A percentile compares a stretch with the other conserved stretches of the same genome.
These are phyloP conservation scores for Phytopythium sindhum DNA, from an alignment of 352 stramenopile genomes.

Conservation along the genomic window DNA sequence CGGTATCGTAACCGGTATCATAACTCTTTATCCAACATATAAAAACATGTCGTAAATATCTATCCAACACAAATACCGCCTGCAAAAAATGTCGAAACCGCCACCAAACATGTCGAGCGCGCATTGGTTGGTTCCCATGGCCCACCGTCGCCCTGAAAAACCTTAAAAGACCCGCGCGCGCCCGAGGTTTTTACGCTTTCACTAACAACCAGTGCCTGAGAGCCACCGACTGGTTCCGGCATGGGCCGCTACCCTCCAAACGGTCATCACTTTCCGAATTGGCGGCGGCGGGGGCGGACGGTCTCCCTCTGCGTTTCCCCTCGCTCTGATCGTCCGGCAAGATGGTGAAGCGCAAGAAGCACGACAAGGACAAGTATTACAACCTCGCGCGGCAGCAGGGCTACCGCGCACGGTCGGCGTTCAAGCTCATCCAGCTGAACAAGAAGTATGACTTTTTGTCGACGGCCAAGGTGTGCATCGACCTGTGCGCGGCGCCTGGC, in stretches of 20 bases:
- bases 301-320: background rate
- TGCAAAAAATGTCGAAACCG: too few relatives aligned
- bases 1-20: background rate
- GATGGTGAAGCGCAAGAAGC: constrained; percentile 97
- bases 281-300: background rate
- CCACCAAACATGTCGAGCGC: background rate
- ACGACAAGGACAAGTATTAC: constrained; percentile 99
- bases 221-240: background rate
- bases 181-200: too few relatives aligned
- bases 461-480: constrained; percentile 96
- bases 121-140: background rate
- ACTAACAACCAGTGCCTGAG: background rate
- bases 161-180: too few relatives aligned
- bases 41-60: too few relatives aligned
- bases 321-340: background rate
- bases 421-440: constrained; percentile 99
- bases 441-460: constrained; percentile 98
- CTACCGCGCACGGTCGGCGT: constrained; percentile 97
- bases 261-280: constrained; percentile 8
- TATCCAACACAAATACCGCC: too few relatives aligned
- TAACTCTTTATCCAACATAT: too few relatives aligned
- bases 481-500: constrained; percentile 98
- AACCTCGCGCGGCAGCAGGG: constrained; percentile 98
- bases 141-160: too few relatives aligned
- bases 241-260: too few relatives aligned